Evolutionary conservation across 768 basidiomycete species (phyloP), one percentile per base, ranked within the genome.

Genomic region (Lentinula detonsa): DNA sequence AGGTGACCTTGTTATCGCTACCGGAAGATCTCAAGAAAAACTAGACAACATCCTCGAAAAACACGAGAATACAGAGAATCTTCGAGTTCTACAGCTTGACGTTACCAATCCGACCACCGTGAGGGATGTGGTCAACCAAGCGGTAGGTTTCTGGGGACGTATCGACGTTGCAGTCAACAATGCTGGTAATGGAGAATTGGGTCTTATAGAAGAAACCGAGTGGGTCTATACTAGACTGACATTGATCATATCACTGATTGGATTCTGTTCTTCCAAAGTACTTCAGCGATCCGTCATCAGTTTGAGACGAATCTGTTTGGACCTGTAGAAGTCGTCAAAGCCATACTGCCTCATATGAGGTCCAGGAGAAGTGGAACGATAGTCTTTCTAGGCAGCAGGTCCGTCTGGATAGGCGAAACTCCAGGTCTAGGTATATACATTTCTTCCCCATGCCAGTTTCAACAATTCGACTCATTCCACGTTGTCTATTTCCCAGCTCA

Each of bases 81-180:
- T 86, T 15, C 73, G 75, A 28, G 71, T 75, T 2, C 58, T 83
- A 7, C 73, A 79, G 62, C 72, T 87, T 1, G 85, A 88, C 66
- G 76, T 88, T 1, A 78, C 81, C 21, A 79, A 79, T 3, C 72
- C 75, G 18, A 72, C 74, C 11, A 67, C 63, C 10, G 72, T 87
- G 49, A 77, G 77, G 62, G 60, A 60, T 3, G 78, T 74, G 52
- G 72, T 82, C n/a, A 72, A 77, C 28, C 66, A 75, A n/a, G 84
- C 82, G 3, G 73, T 74, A 21, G 60, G 46, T 15, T 65, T 74
- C 31, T 86, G 84, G 80, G 83, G 82, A 5, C 70, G 73, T 13
- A 78, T 87, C 61, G 85, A 87, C 62, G 80, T 87, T 1, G 66
- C 87, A 21, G 84, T 88, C 37, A 88, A 88, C 61, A 88, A 88